These are phyloP conservation scores for Cajanus cajan DNA, from an alignment of 306 rosid species.

Conservation along the genomic window DNA sequence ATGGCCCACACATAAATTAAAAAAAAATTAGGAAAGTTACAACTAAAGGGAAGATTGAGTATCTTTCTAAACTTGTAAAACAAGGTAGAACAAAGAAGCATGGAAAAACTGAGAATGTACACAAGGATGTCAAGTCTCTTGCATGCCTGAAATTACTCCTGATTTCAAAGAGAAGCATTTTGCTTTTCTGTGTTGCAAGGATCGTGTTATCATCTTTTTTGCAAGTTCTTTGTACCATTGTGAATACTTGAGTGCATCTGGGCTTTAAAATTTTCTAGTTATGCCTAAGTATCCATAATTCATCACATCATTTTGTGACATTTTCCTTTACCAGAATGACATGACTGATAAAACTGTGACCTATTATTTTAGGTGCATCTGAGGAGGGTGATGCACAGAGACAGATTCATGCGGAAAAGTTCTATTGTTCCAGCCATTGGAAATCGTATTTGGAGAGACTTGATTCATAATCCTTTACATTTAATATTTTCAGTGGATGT, in stretches of 20 bases:
- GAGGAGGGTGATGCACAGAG: slow-evolving; percentile 93
- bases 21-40: not conserved
- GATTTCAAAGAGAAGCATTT: not conserved
- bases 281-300: not conserved
- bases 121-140: not conserved
- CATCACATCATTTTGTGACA: slow-evolving; percentile 3
- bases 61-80: not conserved
- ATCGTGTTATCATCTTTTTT: not conserved
- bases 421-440: slow-evolving; percentile 82
- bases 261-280: not conserved
- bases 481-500: slow-evolving; percentile 92
- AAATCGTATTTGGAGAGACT: slow-evolving; percentile 92
- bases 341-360: slow-evolving; percentile 13
- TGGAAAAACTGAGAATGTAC: not conserved
- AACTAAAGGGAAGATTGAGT: not conserved
- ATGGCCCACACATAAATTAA: not conserved
- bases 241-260: slow-evolving; percentile 4
- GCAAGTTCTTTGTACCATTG: not conserved
- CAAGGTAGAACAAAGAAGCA: not conserved
- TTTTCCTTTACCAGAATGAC: slow-evolving; percentile 2
- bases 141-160: not conserved
- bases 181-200: not conserved
- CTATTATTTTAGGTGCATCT: slow-evolving; percentile 74
- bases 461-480: slow-evolving; percentile 95
- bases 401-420: slow-evolving; percentile 94